Percentiles rank a stretch among this genome's conserved stretches.
Conservation (phyloP, 78 protist genomes). For the Dictyostelium discoideum region DNA sequence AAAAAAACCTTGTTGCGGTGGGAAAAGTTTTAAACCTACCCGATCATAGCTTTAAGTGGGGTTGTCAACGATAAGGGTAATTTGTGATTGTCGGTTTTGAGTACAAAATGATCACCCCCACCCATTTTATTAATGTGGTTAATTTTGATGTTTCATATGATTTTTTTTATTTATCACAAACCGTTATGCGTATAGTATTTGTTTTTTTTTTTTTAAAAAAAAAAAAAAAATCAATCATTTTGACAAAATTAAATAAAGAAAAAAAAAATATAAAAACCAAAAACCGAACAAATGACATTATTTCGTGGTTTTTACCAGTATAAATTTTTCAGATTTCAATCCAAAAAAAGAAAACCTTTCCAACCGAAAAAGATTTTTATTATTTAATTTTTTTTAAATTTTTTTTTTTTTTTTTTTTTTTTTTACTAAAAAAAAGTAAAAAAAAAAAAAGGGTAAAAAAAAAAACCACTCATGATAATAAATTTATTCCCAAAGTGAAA, state of each 20-base stretch:
- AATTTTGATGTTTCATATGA: not conserved
- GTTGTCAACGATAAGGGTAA: not conserved
- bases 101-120: not conserved
- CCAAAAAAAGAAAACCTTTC: not conserved
- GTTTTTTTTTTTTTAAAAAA: too few species aligned
- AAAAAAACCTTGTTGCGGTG: not conserved
- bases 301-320: not conserved
- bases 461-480: not conserved
- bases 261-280: not conserved
- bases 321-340: not conserved
- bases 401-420: too few species aligned
- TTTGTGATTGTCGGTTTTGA: not conserved
- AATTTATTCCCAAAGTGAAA: too few species aligned
- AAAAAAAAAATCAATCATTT: not conserved
- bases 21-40: not conserved
- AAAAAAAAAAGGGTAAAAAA: too few species aligned
- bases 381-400: too few species aligned
- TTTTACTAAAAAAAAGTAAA: too few species aligned
- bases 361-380: not conserved
- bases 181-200: not conserved
- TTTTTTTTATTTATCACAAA: not conserved
- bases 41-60: not conserved
- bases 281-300: not conserved
- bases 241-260: too few species aligned
- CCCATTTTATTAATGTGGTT: not conserved